These are phyloP conservation scores for Drechslerella stenobrocha DNA, from an alignment of 2,329 filamentous ascomycete species.

Conservation along the genomic window DNA sequence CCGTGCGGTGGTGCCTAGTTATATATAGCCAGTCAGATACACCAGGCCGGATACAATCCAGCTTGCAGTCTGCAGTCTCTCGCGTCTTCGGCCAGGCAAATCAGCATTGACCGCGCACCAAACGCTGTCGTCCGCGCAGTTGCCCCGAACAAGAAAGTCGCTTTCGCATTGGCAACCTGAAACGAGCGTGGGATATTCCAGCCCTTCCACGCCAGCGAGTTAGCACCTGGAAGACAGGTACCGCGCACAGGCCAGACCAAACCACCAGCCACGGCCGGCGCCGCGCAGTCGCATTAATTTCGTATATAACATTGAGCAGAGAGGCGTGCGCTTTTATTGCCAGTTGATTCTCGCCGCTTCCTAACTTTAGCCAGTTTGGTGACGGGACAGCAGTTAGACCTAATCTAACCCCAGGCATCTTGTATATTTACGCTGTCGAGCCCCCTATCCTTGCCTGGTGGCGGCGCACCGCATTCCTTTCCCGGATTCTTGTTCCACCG, in stretches of 20 bases:
- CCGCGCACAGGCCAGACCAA: neutral
- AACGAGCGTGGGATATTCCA: constrained; percentile 20
- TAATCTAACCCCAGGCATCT: constrained; percentile 44
- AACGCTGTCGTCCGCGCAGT: neutral
- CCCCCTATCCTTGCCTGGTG: constrained; percentile 14
- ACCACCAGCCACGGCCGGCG: neutral
- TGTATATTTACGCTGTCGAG: neutral
- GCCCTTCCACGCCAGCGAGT: neutral
- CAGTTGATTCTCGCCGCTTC: constrained; percentile 2
- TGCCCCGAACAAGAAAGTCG: constrained; percentile 8
- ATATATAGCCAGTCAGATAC: neutral
- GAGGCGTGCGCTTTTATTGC: neutral
- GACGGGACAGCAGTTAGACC: constrained; percentile 15
- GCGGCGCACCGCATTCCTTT: constrained; percentile 45
- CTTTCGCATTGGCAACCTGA: constrained; percentile 21
- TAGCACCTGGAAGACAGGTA: neutral
- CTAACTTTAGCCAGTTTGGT: constrained; percentile 39
- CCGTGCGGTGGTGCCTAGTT: constrained; percentile 20
- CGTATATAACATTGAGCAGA: neutral
- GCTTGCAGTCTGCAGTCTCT: neutral
- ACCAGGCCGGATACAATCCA: neutral
- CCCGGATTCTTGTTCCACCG: constrained; percentile 44
- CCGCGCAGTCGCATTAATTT: neutral
- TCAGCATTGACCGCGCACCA: neutral
- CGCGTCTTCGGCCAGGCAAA: neutral